Conservation (phyloP, 768 basidiomycete species). For the Hygrocybe punicea region DNA sequence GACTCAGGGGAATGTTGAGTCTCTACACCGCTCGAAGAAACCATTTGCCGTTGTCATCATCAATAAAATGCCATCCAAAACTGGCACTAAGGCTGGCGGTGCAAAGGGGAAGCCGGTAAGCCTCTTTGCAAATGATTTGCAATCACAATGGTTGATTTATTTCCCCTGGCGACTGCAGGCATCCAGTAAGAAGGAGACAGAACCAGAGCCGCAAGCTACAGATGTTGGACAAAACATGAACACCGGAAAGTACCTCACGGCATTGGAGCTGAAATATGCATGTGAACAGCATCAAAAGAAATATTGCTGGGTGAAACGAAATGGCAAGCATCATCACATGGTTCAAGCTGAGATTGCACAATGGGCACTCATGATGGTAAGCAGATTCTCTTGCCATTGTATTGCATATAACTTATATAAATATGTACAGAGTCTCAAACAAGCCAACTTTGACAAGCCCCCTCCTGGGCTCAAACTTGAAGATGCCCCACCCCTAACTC, state of each 20-base stretch:
- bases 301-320: not conserved
- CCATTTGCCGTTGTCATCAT: not conserved
- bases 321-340: not conserved
- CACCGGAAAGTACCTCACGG: not conserved
- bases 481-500: not conserved
- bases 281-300: conserved; percentile 1
- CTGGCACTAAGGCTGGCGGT: not conserved
- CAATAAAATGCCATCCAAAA: not conserved
- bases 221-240: not conserved
- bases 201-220: not conserved
- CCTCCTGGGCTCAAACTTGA: conserved; percentile 1
- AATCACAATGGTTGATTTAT: not conserved
- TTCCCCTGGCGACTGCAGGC: not conserved
- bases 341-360: conserved; percentile 1
- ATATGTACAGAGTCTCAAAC: not conserved
- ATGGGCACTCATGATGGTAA: conserved; percentile 4
- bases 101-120: not conserved
- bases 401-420: not conserved
- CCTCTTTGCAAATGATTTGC: not conserved
- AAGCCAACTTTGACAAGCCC: not conserved
- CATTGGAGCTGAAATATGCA: conserved; percentile 2
- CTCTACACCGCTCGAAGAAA: no score
- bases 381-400: not conserved
- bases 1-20: no score
- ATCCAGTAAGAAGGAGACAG: not conserved